These are phyloP conservation scores for Alternaria rosae DNA, from an alignment of 2,329 filamentous ascomycete genomes.

Conservation along the genomic window DNA sequence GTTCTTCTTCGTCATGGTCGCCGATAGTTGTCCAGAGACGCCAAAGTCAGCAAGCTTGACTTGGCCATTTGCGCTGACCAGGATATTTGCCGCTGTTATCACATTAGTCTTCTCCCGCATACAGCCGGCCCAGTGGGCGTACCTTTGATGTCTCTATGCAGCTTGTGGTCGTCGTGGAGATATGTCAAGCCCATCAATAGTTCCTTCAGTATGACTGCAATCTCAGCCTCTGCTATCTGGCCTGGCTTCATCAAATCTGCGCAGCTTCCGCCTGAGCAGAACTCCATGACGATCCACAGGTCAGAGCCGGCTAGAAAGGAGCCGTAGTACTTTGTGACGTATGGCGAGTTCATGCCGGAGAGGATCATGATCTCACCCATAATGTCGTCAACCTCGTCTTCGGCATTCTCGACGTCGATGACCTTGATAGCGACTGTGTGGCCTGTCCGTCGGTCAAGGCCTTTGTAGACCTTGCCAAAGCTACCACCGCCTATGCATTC, in stretches of 20 bases:
- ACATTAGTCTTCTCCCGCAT: conserved; percentile 9
- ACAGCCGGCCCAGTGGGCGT: conserved; percentile 28
- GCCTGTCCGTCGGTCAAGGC: conserved; percentile 91
- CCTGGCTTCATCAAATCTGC: conserved; percentile 96
- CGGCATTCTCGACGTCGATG: conserved; percentile 98
- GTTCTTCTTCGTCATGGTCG: conserved; percentile 99
- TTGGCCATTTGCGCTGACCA: conserved; percentile 88
- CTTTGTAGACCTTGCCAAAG: conserved; percentile 99
- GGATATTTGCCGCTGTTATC: conserved; percentile 85
- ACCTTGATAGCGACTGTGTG: conserved; percentile 97
- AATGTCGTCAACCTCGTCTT: conserved; percentile 99
- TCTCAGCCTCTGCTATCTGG: conserved; percentile 90
- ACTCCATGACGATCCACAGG: conserved; percentile 99
- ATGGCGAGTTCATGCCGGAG: conserved; percentile 92
- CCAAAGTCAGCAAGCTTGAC: conserved; percentile 98
- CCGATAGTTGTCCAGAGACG: conserved; percentile 92
- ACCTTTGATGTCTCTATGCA: conserved; percentile 97
- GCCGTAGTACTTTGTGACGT: conserved; percentile 97
- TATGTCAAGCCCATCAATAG: conserved; percentile 90
- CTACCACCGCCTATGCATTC: conserved; percentile 84
- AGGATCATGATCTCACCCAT: conserved; percentile 98
- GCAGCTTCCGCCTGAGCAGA: conserved; percentile 95
- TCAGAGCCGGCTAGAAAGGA: conserved; percentile 96
- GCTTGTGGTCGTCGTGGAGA: conserved; percentile 91
- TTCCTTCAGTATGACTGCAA: conserved; percentile 92